Evolutionary conservation across 768 basidiomycete genomes (phyloP).

Genomic region (Suillus weaverae): DNA sequence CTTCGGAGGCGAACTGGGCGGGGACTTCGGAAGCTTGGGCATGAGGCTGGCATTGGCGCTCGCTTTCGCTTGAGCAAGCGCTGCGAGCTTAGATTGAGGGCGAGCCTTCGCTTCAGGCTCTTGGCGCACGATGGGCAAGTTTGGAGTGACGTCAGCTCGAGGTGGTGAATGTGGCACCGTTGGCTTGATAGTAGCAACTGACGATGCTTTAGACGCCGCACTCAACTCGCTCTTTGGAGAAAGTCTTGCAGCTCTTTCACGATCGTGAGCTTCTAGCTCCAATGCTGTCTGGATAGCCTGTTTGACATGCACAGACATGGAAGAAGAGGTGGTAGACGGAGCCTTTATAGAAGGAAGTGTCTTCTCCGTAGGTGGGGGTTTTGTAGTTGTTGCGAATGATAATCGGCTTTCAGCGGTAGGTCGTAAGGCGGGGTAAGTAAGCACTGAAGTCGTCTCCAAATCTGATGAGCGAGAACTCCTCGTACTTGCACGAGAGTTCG

Average conservation of each 20-base stretch:
- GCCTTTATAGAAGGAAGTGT: slow-evolving; percentile 25
- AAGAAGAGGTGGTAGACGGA: slow-evolving; percentile 39
- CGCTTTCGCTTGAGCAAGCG: slow-evolving; percentile 65
- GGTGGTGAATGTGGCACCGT: slow-evolving; percentile 22
- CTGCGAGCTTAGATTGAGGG: slow-evolving; percentile 70
- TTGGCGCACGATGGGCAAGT: slow-evolving; percentile 12
- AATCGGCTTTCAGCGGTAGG: slow-evolving; percentile 60
- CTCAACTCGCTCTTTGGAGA: slow-evolving; percentile 14
- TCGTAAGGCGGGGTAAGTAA: slow-evolving; percentile 70
- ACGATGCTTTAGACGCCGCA: slow-evolving; percentile 22
- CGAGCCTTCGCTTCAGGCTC: slow-evolving; percentile 31
- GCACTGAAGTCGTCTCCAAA: slow-evolving; percentile 57
- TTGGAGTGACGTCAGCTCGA: slow-evolving; percentile 21
- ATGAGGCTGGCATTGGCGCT: slow-evolving; percentile 14
- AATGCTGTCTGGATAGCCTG: slow-evolving; percentile 70
- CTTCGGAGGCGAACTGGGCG: slow-evolving; percentile 27
- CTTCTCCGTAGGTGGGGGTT: slow-evolving; percentile 19
- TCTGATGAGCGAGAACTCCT: slow-evolving; percentile 57
- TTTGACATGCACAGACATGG: slow-evolving; percentile 59
- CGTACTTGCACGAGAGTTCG: slow-evolving; percentile 61
- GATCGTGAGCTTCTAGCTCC: slow-evolving; percentile 57
- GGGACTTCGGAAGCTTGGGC: slow-evolving; percentile 26
- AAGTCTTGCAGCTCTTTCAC: slow-evolving; percentile 8
- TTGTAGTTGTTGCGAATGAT: slow-evolving; percentile 27
- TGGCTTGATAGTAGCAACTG: slow-evolving; percentile 19